A percentile compares a stretch with the other conserved stretches of the same genome.
Conservation (phyloP, 768 basidiomycete genomes). For the Naganishia friedmannii region DNA sequence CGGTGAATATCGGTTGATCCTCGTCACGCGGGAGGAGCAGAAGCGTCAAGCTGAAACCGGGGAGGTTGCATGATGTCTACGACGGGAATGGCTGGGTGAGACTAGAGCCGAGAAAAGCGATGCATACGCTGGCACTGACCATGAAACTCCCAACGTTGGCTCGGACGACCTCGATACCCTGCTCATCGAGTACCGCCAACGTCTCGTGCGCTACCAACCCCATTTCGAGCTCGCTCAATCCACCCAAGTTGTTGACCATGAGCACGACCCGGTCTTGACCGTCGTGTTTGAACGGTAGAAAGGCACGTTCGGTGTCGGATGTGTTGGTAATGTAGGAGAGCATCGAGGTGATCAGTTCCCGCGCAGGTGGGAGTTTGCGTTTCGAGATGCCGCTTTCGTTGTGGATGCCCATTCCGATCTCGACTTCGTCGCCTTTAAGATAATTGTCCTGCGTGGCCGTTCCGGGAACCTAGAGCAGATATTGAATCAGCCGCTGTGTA, state of each 20-base stretch:
- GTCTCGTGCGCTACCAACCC: conserved; percentile 36
- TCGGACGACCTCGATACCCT: conserved; percentile 60
- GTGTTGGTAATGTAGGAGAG: conserved; percentile 50
- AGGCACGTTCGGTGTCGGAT: conserved; percentile 52
- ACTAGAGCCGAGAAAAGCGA: not conserved
- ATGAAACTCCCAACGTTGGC: conserved; percentile 80
- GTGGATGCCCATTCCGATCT: conserved; percentile 54
- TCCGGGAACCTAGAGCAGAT: conserved; percentile 48
- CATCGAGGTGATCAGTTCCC: conserved; percentile 51
- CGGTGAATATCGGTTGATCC: conserved; percentile 39
- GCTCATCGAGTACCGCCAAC: conserved; percentile 40
- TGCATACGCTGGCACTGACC: conserved; percentile 54
- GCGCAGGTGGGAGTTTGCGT: conserved; percentile 38
- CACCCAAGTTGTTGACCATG: conserved; percentile 54
- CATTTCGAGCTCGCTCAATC: conserved; percentile 48
- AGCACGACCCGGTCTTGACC: conserved; percentile 63
- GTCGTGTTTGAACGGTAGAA: conserved; percentile 55
- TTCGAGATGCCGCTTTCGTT: conserved; percentile 54
- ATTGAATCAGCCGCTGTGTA: conserved; percentile 12
- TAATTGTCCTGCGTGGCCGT: conserved; percentile 48
- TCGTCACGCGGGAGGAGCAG: conserved; percentile 58
- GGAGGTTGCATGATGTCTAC: conserved; percentile 53
- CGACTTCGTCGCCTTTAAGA: conserved; percentile 50
- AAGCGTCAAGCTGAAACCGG: conserved; percentile 57
- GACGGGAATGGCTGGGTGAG: no score